A percentile compares a stretch with the other conserved stretches of the same genome.
These are phyloP conservation scores for Boletus reticulatus DNA, from an alignment of 768 basidiomycete species.

Conservation along the genomic window DNA sequence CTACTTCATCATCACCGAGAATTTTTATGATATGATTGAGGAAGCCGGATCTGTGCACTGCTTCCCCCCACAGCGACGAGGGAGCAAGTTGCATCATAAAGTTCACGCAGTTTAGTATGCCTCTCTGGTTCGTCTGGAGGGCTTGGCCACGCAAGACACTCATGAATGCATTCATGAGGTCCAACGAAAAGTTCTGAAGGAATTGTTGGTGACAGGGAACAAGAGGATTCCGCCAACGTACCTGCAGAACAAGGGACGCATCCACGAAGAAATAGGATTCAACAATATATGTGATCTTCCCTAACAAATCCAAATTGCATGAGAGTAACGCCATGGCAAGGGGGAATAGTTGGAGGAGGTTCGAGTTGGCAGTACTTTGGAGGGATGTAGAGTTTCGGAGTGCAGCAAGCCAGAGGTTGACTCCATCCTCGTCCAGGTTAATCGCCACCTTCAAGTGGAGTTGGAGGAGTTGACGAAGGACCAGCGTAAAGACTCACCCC, in stretches of 20 bases:
- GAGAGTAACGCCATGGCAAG: conserved; percentile 56
- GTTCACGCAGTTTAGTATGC: conserved; percentile 57
- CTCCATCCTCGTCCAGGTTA: conserved; percentile 75
- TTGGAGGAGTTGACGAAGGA: neutral
- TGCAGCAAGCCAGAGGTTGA: conserved; percentile 71
- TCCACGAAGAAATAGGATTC: conserved; percentile 83
- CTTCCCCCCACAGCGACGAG: conserved; percentile 63
- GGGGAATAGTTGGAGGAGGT: conserved; percentile 66
- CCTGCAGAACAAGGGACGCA: conserved; percentile 59
- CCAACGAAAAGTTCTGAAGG: conserved; percentile 48
- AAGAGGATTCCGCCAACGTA: conserved; percentile 28
- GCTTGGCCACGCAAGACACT: conserved; percentile 49
- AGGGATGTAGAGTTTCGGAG: conserved; percentile 63
- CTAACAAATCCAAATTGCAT: conserved; percentile 71
- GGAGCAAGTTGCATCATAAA: conserved; percentile 65
- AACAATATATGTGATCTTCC: conserved; percentile 60
- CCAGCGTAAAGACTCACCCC: conserved; percentile 37
- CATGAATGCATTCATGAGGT: conserved; percentile 57
- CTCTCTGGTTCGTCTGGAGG: conserved; percentile 54
- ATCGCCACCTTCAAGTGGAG: conserved; percentile 49
- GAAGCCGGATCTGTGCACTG: conserved; percentile 71
- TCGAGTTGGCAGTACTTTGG: conserved; percentile 45
- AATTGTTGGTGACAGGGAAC: conserved; percentile 1
- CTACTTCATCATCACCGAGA: conserved; percentile 66
- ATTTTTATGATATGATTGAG: conserved; percentile 61